Evolutionary conservation across 768 basidiomycete species (phyloP).

Genomic region (Hemileccinum rubropunctum): DNA sequence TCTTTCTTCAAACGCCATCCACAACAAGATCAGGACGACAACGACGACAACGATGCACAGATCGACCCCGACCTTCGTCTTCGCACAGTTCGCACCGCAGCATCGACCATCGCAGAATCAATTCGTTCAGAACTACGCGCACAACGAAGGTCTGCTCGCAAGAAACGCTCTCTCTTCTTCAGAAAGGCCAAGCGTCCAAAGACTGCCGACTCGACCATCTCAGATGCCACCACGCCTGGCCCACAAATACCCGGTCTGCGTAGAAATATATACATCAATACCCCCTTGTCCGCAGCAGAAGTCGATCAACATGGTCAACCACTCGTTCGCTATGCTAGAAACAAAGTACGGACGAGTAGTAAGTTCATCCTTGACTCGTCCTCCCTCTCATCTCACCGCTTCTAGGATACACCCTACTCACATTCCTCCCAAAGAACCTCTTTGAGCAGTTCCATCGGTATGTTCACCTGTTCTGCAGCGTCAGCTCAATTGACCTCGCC

Average conservation of each 20-base stretch:
- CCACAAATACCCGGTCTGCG: conserved; percentile 48
- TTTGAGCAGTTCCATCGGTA: conserved; percentile 92
- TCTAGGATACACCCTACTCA: conserved; percentile 84
- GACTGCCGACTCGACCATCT: conserved; percentile 32
- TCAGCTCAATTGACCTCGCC: background rate
- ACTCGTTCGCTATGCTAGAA: conserved; percentile 73
- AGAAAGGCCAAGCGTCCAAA: conserved; percentile 51
- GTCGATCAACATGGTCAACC: conserved; percentile 75
- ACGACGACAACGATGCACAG: conserved; percentile 60
- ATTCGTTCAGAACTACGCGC: conserved; percentile 74
- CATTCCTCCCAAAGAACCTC: conserved; percentile 92
- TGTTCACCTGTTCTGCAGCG: conserved; percentile 15
- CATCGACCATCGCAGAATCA: conserved; percentile 85
- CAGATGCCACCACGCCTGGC: conserved; percentile 14
- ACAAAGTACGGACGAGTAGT: conserved; percentile 95
- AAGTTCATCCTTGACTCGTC: conserved; percentile 32
- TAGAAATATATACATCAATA: conserved; percentile 81
- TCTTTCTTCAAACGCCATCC: conserved; percentile 39
- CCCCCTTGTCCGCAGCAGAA: conserved; percentile 61
- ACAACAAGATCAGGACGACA: conserved; percentile 43
- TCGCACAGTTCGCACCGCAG: conserved; percentile 90
- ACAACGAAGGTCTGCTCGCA: conserved; percentile 46
- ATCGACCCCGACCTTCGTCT: conserved; percentile 87
- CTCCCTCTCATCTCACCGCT: background rate
- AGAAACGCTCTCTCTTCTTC: conserved; percentile 55